Conservation (phyloP, 1,139 yeast species). For the Arxiozyma slooffiae region DNA sequence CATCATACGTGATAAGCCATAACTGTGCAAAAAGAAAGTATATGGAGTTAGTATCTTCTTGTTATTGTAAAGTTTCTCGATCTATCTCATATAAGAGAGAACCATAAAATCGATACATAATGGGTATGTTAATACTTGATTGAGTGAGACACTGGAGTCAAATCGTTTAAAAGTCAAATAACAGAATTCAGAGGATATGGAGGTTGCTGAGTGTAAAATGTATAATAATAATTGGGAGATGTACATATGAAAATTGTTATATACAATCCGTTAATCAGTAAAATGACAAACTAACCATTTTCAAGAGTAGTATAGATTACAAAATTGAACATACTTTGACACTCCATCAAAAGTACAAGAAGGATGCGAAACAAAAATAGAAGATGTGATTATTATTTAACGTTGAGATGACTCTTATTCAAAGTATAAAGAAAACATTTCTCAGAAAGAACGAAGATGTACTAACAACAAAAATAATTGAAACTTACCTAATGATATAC, state of each 20-base stretch:
- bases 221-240: too few relatives aligned
- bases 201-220: neutral
- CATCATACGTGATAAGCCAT: too few relatives aligned
- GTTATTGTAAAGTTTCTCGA: neutral
- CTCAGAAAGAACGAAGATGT: neutral
- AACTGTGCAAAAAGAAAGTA: neutral
- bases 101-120: constrained; percentile 27
- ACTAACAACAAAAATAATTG: constrained; percentile 3
- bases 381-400: too few relatives aligned
- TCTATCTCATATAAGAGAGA: constrained; percentile 9
- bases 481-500: constrained; percentile 2
- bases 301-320: neutral
- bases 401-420: neutral
- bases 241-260: neutral
- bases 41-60: neutral
- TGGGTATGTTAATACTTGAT: constrained; percentile 20
- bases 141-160: neutral
- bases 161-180: neutral
- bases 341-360: neutral
- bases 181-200: neutral
- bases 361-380: neutral
- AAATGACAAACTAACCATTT: neutral
- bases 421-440: neutral
- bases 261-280: neutral
- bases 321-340: neutral